Percentiles rank a stretch among this genome's conserved stretches.
Evolutionary conservation across 176 grass and related monocot species (phyloP).

Genomic region (bread wheat (Triticum aestivum)): IWGSC_CS_RefSeq_v2.1 NC_057799.1:133129428-133129927

Average conservation of each 20-base stretch:
- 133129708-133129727: slow-evolving; percentile 41
- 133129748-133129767: slow-evolving; percentile 61
- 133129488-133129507: slow-evolving; percentile 44
- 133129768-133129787: slow-evolving; percentile 55
- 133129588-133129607: neutral
- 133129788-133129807: slow-evolving; percentile 59
- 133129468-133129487: neutral
- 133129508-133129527: slow-evolving; percentile 24
- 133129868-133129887: neutral
- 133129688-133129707: slow-evolving; percentile 45
- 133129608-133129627: neutral
- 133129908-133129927: neutral
- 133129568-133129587: slow-evolving; percentile 30
- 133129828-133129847: slow-evolving; percentile 26
- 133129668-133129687: slow-evolving; percentile 26
- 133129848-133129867: slow-evolving; percentile 33
- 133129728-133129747: slow-evolving; percentile 52
- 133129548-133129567: slow-evolving; percentile 33
- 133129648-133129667: neutral
- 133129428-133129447: neutral
- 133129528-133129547: slow-evolving; percentile 51
- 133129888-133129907: neutral
- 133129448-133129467: neutral
- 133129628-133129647: neutral
- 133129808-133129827: slow-evolving; percentile 59